phyloP scores from a whole-genome alignment of 306 rosid species.

The Prunus campanulata region DNA sequence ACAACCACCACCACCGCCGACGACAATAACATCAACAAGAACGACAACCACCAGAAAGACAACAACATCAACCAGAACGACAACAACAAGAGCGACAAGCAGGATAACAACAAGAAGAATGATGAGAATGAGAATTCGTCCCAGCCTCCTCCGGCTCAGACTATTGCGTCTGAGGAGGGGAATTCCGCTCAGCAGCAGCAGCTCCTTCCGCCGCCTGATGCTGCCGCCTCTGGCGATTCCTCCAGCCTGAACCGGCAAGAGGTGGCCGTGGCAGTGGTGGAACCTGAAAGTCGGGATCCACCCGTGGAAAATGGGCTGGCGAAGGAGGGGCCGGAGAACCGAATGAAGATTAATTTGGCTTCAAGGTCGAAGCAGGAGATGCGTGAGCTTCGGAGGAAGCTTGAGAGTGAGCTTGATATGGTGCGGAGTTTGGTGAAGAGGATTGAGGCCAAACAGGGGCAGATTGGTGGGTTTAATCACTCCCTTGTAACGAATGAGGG shows the following conservation, averaged over 20 bases:
- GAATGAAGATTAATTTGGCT: constrained; percentile 37
- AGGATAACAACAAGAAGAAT: constrained; percentile 1
- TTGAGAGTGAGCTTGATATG: constrained; percentile 57
- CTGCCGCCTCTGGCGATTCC: constrained; percentile 45
- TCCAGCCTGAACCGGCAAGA: constrained; percentile 35
- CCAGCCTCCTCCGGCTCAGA: constrained; percentile 15
- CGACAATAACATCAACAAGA: neutral
- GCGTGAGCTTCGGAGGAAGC: constrained; percentile 59
- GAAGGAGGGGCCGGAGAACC: constrained; percentile 30
- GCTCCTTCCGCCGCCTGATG: constrained; percentile 29
- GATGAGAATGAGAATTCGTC: constrained; percentile 19
- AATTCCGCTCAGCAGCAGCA: constrained; percentile 32
- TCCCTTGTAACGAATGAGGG: constrained; percentile 35
- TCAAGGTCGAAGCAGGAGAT: constrained; percentile 57
- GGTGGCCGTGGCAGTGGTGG: constrained; percentile 28
- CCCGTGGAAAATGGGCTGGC: constrained; percentile 46
- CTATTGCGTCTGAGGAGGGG: constrained; percentile 34
- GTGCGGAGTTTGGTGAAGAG: constrained; percentile 69
- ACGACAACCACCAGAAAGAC: neutral
- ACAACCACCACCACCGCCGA: neutral
- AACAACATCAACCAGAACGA: neutral
- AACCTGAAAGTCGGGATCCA: constrained; percentile 23
- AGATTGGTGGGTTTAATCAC: constrained; percentile 37
- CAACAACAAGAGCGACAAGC: neutral
- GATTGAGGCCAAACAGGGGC: constrained; percentile 81